Evolutionary conservation across 495 filamentous ascomycete genomes (phyloP).

Genomic region (Neurospora sp.): DNA sequence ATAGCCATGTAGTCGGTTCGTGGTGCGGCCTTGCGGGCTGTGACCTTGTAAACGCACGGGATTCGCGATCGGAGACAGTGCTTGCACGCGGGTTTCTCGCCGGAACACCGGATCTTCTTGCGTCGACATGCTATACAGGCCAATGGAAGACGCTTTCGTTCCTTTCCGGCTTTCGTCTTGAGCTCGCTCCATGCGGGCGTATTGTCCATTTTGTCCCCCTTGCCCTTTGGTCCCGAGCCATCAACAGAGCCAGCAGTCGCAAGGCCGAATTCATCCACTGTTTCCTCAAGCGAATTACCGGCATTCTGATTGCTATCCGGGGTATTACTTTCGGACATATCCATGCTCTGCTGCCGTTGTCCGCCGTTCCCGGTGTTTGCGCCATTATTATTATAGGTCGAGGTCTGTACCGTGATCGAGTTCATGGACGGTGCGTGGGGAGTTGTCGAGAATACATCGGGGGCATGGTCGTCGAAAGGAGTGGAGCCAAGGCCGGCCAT

Average conservation of each 20-base stretch:
- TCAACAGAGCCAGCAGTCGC: conserved; percentile 33
- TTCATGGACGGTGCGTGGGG: conserved; percentile 24
- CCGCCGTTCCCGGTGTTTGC: conserved; percentile 2
- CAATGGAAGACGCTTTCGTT: conserved; percentile 62
- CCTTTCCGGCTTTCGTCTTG: not conserved
- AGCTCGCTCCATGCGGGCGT: conserved; percentile 39
- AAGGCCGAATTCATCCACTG: conserved; percentile 45
- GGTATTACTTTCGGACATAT: conserved; percentile 38
- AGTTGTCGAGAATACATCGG: conserved; percentile 27
- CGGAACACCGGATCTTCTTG: conserved; percentile 97
- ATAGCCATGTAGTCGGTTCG: conserved; percentile 99
- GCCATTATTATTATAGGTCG: conserved; percentile 7
- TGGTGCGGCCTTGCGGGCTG: conserved; percentile 88
- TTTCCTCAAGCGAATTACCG: conserved; percentile 37
- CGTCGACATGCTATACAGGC: conserved; percentile 93
- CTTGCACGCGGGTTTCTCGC: conserved; percentile 94
- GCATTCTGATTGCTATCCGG: conserved; percentile 36
- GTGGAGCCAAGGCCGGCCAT: conserved; percentile 26
- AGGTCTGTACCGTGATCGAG: conserved; percentile 24
- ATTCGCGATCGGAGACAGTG: conserved; percentile 90
- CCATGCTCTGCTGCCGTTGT: conserved; percentile 25
- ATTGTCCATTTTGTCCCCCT: conserved; percentile 48
- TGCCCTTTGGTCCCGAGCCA: conserved; percentile 40
- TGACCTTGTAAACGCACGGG: conserved; percentile 98
- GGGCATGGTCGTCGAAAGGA: conserved; percentile 27